Base-by-base conservation (phyloP, 108 stramenopile genomes). In the Nitzschia sp. region DNA sequence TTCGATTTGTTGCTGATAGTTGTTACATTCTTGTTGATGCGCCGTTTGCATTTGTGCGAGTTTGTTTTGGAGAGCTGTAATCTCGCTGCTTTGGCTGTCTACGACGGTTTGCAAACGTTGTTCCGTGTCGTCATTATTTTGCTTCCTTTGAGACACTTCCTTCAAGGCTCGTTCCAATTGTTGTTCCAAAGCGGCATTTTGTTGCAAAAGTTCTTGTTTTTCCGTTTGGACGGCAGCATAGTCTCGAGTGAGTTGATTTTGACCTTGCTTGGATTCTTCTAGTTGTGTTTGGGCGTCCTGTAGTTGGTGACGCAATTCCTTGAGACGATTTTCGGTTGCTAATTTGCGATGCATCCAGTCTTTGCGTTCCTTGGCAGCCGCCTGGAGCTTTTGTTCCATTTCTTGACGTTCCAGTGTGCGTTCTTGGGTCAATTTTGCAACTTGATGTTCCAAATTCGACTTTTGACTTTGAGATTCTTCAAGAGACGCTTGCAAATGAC, bases 321-420 rank as follows among this genome's bases (percentile, higher is more conserved):
- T 70, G 3, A 53, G 42, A 5, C 69, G 76, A 66, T 77, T 77
- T 18, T 77, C 76, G 11, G 32, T 49, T 17, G 69, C 76, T 46
- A 77, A 0, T 11, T 27, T 57, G 3, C 69, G 68, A 59, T 77
- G 76, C 55, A 68, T 68, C 11, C 25, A 46, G 26, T 77, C 76
- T 54, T 77, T 77, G 15, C 46, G 73, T 23, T 60, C 54, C 24
- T 69, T 53, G 19, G 51, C 36, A 6, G 57, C 49, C 5, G 56
- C 51, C 48, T 59, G n/a, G n/a, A 68, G 8, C 33, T 76, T 33
- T 28, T 8, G 29, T 17, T 68, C 75, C 28, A 45, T 38, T 64
- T 68, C 38, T 23, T 25, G 29, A 46, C 15, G 46, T 21, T 25
- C 1, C 32, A 1, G 32, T 33, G 31, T 18, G 49, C 15, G 46